Evolutionary conservation across 805 yeast genomes (phyloP).

Genomic region (Yarrowia deformans): DNA sequence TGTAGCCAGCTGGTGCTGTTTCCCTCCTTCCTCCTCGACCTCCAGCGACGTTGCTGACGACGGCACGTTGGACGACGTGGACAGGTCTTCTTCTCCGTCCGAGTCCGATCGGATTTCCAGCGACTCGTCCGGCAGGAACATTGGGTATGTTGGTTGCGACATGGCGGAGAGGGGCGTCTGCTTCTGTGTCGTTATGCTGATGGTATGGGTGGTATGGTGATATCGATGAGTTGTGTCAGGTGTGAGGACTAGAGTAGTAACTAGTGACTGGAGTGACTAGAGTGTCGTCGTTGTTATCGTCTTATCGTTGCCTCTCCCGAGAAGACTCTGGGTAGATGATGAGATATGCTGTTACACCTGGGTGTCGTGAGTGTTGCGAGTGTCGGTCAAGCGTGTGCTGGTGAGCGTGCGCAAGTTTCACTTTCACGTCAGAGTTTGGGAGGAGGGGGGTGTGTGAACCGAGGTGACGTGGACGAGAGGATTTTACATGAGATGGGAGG

Average conservation of each 20-base stretch:
- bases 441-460: not conserved
- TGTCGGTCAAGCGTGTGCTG: not conserved
- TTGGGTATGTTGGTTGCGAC: constrained; percentile 25
- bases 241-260: too few relatives aligned
- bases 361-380: not conserved
- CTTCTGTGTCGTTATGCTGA: not conserved
- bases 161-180: not conserved
- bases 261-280: not conserved
- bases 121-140: constrained; percentile 32
- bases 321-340: too few relatives aligned
- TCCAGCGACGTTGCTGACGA: constrained; percentile 29
- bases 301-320: not conserved
- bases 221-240: too few relatives aligned
- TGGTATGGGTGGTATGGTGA: not conserved
- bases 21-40: not conserved
- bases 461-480: not conserved
- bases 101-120: constrained; percentile 28
- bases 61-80: constrained; percentile 13
- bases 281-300: not conserved
- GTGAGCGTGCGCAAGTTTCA: constrained; percentile 1
- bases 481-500: too few relatives aligned
- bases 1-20: not conserved
- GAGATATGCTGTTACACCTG: too few relatives aligned
- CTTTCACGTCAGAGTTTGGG: constrained; percentile 13
- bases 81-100: constrained; percentile 21